phyloP scores from a whole-genome alignment of 768 basidiomycete species.

The Podaxis mareebaensis region DNA sequence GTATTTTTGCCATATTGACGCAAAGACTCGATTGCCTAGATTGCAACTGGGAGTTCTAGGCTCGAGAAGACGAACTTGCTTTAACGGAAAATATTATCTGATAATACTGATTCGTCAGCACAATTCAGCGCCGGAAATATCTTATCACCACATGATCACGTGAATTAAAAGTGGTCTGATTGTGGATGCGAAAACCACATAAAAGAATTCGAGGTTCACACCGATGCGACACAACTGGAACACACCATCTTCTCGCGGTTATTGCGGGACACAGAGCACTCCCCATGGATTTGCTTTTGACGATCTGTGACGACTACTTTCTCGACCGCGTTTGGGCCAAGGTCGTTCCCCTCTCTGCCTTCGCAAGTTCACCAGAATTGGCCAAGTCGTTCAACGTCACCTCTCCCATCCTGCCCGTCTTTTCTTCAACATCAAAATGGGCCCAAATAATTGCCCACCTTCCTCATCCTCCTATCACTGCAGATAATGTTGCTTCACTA shows the following conservation, averaged over 20 bases:
- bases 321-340: slow-evolving; percentile 82
- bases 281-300: slow-evolving; percentile 84
- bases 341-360: slow-evolving; percentile 65
- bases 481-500: slow-evolving; percentile 33
- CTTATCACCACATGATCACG: slow-evolving; percentile 25
- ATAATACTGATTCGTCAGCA: slow-evolving; percentile 12
- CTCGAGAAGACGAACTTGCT: background rate
- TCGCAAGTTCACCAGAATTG: slow-evolving; percentile 31
- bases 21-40: too few species aligned
- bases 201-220: slow-evolving; percentile 18
- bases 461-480: slow-evolving; percentile 54
- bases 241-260: slow-evolving; percentile 3
- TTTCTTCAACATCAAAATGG: slow-evolving; percentile 44
- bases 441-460: slow-evolving; percentile 53
- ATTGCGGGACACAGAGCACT: slow-evolving; percentile 3
- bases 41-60: too few species aligned
- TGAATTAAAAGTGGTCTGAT: slow-evolving; percentile 43
- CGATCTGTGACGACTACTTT: slow-evolving; percentile 64
- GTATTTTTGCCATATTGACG: background rate
- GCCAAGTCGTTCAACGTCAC: slow-evolving; percentile 36
- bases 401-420: slow-evolving; percentile 35
- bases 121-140: slow-evolving; percentile 6
- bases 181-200: slow-evolving; percentile 25
- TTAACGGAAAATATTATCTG: background rate
- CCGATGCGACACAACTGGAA: background rate